Conservation (phyloP, 225 moss, liverwort and hornwort species). For the Polytrichum commune region DNA sequence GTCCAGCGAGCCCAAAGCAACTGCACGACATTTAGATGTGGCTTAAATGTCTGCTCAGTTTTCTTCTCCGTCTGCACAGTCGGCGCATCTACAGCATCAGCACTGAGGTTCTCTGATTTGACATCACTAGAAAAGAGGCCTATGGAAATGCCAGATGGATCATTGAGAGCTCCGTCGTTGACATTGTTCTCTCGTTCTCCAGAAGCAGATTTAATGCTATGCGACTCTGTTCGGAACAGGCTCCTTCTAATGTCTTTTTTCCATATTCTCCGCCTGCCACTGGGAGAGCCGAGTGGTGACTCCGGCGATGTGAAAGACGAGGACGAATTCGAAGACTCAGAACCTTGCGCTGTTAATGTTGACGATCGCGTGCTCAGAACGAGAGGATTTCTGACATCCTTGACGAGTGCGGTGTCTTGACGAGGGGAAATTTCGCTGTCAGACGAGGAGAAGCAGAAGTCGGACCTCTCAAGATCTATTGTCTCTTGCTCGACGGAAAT, state of each 20-base stretch:
- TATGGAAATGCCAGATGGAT: too few species aligned
- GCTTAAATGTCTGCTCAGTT: constrained; percentile 37
- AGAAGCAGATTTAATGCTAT: constrained; percentile 15
- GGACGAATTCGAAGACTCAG: constrained; percentile 13
- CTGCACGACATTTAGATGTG: constrained; percentile 19
- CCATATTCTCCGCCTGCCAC: constrained; percentile 32
- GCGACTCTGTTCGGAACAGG: constrained; percentile 28
- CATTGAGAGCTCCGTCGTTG: constrained; percentile 2
- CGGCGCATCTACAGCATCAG: constrained; percentile 2
- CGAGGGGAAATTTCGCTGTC: constrained; percentile 48
- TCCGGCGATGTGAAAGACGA: constrained; percentile 7
- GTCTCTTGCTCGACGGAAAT: constrained; percentile 42
- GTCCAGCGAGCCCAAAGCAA: constrained; percentile 47
- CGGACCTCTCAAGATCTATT: constrained; percentile 47
- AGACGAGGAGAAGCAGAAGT: constrained; percentile 46
- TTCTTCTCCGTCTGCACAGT: constrained; percentile 23
- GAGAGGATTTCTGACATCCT: constrained; percentile 4
- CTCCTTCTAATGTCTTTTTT: constrained; percentile 36
- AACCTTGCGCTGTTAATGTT: constrained; percentile 8
- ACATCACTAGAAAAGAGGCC: constrained; percentile 14
- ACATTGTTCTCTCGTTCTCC: constrained; percentile 8
- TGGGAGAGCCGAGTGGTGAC: constrained; percentile 19
- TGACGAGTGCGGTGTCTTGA: constrained; percentile 12
- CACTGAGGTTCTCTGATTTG: constrained; percentile 21
- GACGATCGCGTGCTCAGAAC: constrained; percentile 18